Evolutionary conservation across 148 eudicot species (phyloP).

Genomic region (Diospyros lotus): DNA sequence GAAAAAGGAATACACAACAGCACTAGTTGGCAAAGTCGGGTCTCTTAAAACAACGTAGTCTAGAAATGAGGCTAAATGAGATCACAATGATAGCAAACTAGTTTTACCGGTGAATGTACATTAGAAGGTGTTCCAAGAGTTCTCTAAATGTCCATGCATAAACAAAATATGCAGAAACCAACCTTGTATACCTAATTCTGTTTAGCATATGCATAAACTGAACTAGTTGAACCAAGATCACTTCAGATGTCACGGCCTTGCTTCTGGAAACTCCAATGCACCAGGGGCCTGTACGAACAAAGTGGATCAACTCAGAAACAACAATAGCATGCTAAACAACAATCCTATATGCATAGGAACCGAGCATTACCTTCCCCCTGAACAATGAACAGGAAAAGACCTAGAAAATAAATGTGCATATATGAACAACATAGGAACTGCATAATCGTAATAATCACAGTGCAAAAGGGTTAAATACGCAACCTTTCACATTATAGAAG

Average conservation of each 20-base stretch:
- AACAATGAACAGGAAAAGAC: neutral
- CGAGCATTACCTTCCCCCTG: no score
- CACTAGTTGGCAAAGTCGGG: neutral
- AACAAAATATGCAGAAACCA: neutral
- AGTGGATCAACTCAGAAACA: neutral
- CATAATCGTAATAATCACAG: neutral
- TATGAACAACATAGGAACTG: neutral
- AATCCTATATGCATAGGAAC: neutral
- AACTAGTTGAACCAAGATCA: neutral
- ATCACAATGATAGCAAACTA: neutral
- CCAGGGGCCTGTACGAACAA: neutral
- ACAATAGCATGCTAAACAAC: neutral
- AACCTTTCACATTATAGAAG: neutral
- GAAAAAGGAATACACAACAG: neutral
- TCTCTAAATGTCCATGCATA: no score
- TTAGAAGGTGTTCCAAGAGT: no score
- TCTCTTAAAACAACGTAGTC: neutral
- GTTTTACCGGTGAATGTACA: neutral
- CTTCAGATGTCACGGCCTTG: neutral
- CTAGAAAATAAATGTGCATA: neutral
- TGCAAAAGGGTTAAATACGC: neutral
- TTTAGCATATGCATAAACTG: no score
- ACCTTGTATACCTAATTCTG: neutral
- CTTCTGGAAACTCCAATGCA: slow-evolving; percentile 4
- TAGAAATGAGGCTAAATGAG: no score